Conservation (phyloP, 208 protist genomes). For the Entamoeba nuttalli region DNA sequence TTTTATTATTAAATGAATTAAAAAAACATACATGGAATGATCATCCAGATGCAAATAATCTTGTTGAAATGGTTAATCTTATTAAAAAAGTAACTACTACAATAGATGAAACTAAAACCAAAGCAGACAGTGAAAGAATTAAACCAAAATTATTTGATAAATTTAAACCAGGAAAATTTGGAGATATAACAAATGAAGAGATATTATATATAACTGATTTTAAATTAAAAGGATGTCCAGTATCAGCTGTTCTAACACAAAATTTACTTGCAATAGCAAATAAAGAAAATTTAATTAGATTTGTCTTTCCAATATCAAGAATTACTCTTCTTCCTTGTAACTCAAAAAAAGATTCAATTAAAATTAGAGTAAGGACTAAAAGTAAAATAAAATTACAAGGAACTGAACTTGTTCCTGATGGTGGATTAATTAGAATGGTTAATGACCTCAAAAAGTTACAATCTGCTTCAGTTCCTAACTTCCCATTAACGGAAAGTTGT, state of each 20-base stretch:
- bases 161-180: neutral
- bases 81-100: neutral
- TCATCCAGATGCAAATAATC: neutral
- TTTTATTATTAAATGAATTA: neutral
- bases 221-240: neutral
- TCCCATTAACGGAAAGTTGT: neutral
- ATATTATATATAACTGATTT: neutral
- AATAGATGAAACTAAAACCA: neutral
- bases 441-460: neutral
- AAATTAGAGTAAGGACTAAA: neutral
- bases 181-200: neutral
- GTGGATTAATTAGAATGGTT: neutral
- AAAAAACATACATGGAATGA: neutral
- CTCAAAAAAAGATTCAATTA: neutral
- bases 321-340: neutral
- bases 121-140: neutral
- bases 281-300: neutral
- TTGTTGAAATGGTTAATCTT: neutral
- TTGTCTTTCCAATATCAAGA: neutral
- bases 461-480: neutral
- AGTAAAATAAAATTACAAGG: neutral
- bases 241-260: neutral
- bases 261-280: neutral
- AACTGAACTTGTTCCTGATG: neutral
- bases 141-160: neutral